Evolutionary conservation across 495 filamentous ascomycete genomes (phyloP).

Genomic region (Acidomyces sp.): DNA sequence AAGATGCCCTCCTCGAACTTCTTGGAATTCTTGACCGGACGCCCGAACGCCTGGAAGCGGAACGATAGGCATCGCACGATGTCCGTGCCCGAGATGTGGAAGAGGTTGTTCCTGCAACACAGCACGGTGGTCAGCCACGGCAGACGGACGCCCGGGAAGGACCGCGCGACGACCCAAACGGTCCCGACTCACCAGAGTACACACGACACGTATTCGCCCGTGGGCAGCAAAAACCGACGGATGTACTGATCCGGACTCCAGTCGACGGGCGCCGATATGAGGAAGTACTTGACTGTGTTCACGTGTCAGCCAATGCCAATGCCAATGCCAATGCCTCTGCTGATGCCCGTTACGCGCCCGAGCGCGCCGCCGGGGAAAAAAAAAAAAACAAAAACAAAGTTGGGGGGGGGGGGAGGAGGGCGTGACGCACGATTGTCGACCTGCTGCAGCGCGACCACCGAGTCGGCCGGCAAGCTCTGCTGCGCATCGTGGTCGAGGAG

Average conservation of each 20-base stretch:
- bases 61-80: constrained; percentile 97
- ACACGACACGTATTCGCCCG: constrained; percentile 96
- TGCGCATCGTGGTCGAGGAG: constrained; percentile 94
- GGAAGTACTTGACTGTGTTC: constrained; percentile 88
- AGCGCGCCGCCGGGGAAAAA: no score
- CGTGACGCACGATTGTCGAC: constrained; percentile 83
- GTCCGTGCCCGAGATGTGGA: constrained; percentile 97
- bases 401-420: neutral
- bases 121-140: constrained; percentile 20
- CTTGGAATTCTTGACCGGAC: constrained; percentile 98
- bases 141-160: neutral
- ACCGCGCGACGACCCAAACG: constrained; percentile 2
- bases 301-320: constrained; percentile 18
- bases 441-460: constrained; percentile 93
- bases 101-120: constrained; percentile 93
- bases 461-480: constrained; percentile 88
- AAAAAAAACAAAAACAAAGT: neutral
- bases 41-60: constrained; percentile 94
- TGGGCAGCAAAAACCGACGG: constrained; percentile 84
- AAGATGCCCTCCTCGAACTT: constrained; percentile 99
- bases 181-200: constrained; percentile 72
- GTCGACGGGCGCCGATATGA: constrained; percentile 95
- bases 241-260: constrained; percentile 97
- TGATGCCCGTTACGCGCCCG: no score
- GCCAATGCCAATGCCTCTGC: no score